phyloP scores from a whole-genome alignment of 768 basidiomycete genomes.

The Filobasidium floriforme region DNA sequence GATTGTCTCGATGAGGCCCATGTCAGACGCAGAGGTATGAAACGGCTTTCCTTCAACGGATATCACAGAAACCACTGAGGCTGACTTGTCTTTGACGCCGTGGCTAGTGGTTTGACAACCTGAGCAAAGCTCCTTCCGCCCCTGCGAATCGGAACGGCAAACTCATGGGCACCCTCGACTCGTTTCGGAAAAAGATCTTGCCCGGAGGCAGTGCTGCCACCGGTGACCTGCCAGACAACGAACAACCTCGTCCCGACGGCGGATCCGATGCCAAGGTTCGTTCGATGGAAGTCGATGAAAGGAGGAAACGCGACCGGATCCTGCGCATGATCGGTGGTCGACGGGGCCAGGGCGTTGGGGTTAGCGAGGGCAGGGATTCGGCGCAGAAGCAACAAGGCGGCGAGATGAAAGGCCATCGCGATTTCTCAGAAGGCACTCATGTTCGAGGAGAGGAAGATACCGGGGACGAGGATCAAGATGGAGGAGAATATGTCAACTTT shows the following conservation, averaged over 20 bases:
- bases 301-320: slow-evolving; percentile 31
- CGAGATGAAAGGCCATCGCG: slow-evolving; percentile 12
- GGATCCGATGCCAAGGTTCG: background rate
- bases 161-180: background rate
- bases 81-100: background rate
- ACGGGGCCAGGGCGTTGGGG: slow-evolving; percentile 17
- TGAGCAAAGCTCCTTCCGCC: slow-evolving; percentile 19
- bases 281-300: slow-evolving; percentile 21
- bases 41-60: too few species aligned
- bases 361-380: background rate
- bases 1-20: slow-evolving; percentile 36
- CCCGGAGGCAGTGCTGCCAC: too few species aligned
- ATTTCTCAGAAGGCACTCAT: slow-evolving; percentile 8
- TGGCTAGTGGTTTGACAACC: slow-evolving; percentile 22
- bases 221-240: background rate
- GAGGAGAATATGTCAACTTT: slow-evolving; percentile 42
- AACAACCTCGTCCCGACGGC: background rate
- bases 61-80: too few species aligned
- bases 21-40: slow-evolving; percentile 39
- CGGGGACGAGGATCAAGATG: slow-evolving; percentile 34
- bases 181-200: background rate
- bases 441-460: slow-evolving; percentile 22
- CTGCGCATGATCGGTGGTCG: slow-evolving; percentile 26
- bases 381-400: background rate
- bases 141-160: slow-evolving; percentile 11